Evolutionary conservation across 1,284 basidiomycete species (phyloP).

Genomic region (Volvariella surrecta): DNA sequence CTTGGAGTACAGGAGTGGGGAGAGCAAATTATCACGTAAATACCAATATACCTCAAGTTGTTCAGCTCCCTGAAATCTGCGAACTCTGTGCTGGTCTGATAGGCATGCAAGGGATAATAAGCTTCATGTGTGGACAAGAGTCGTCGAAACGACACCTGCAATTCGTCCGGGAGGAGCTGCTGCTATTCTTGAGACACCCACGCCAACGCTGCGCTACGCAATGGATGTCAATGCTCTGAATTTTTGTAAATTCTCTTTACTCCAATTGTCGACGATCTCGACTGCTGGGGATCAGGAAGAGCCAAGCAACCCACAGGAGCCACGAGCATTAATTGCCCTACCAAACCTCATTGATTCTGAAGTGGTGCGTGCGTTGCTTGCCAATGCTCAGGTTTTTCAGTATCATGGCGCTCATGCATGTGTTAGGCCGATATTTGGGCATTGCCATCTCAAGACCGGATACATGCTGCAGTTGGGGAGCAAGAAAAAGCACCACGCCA

Average conservation of each 20-base stretch:
- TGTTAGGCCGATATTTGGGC: slow-evolving; percentile 74
- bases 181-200: slow-evolving; percentile 34
- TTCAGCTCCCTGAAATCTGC: background rate
- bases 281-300: slow-evolving; percentile 9
- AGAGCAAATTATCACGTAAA: slow-evolving; percentile 62
- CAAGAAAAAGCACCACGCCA: slow-evolving; percentile 23
- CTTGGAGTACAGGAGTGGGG: slow-evolving; percentile 73
- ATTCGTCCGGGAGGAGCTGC: slow-evolving; percentile 47
- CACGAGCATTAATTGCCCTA: slow-evolving; percentile 57
- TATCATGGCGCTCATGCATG: slow-evolving; percentile 2
- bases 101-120: slow-evolving; percentile 88
- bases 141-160: slow-evolving; percentile 31
- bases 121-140: slow-evolving; percentile 57
- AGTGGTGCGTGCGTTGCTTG: slow-evolving; percentile 38
- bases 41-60: slow-evolving; percentile 3
- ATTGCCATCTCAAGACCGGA: slow-evolving; percentile 49
- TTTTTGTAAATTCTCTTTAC: slow-evolving; percentile 69
- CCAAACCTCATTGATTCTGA: slow-evolving; percentile 86
- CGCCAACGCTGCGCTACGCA: slow-evolving; percentile 49
- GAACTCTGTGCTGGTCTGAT: slow-evolving; percentile 3
- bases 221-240: slow-evolving; percentile 86
- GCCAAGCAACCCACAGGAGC: slow-evolving; percentile 8
- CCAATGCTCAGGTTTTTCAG: background rate
- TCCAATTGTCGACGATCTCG: slow-evolving; percentile 11
- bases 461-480: slow-evolving; percentile 74